A percentile compares a stretch with the other conserved stretches of the same genome.
These are phyloP conservation scores for Cairneyella variabilis DNA, from an alignment of 495 filamentous ascomycete genomes.

Conservation along the genomic window DNA sequence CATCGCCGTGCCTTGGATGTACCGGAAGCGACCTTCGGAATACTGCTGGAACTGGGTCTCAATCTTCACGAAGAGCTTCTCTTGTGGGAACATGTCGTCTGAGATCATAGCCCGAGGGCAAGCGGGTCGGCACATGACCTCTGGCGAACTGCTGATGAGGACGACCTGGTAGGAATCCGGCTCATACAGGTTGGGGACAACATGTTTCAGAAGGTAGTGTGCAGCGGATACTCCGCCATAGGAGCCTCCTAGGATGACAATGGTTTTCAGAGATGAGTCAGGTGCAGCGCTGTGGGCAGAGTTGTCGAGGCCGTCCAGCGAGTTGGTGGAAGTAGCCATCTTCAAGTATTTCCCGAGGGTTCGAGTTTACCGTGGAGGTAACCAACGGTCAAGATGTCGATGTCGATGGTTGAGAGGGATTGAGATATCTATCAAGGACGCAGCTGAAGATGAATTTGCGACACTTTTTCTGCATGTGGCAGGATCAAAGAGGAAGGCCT, in stretches of 20 bases:
- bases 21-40: slow-evolving; percentile 39
- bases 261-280: too few relatives aligned
- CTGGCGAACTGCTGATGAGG: slow-evolving; percentile 40
- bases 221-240: slow-evolving; percentile 44
- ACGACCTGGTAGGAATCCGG: slow-evolving; percentile 29
- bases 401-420: too few relatives aligned
- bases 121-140: slow-evolving; percentile 43
- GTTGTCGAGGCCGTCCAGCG: too few relatives aligned
- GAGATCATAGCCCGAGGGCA: slow-evolving; percentile 46
- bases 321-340: too few relatives aligned
- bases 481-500: too few relatives aligned
- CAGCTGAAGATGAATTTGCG: too few relatives aligned
- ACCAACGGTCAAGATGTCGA: too few relatives aligned
- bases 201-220: slow-evolving; percentile 49
- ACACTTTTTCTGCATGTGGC: too few relatives aligned
- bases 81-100: slow-evolving; percentile 36
- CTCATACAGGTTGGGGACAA: slow-evolving; percentile 31
- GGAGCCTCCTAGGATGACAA: slow-evolving; percentile 49
- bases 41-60: slow-evolving; percentile 39
- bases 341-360: too few relatives aligned
- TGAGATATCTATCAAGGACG: too few relatives aligned
- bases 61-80: slow-evolving; percentile 46
- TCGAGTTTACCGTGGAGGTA: too few relatives aligned
- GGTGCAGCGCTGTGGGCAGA: too few relatives aligned
- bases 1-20: slow-evolving; percentile 51